Conservation (phyloP, 2,329 filamentous ascomycete species). For the Neonectria ditissima region DNA sequence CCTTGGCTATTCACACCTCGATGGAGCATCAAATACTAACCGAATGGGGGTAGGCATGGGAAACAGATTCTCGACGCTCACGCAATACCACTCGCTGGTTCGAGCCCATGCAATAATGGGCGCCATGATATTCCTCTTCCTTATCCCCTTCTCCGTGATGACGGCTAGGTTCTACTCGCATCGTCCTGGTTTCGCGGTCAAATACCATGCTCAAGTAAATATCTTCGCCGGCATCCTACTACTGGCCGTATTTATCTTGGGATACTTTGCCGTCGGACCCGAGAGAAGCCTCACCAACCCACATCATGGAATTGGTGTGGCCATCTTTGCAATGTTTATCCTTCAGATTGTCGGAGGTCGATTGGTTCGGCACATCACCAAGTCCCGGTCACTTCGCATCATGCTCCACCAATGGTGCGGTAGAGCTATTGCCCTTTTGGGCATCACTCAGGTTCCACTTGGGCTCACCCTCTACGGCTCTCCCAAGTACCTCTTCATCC, state of each 20-base stretch:
- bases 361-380: slow-evolving; percentile 66
- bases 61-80: slow-evolving; percentile 77
- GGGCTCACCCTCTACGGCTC: slow-evolving; percentile 94
- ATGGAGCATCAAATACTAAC: slow-evolving; percentile 27
- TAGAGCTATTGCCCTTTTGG: slow-evolving; percentile 80
- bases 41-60: slow-evolving; percentile 75
- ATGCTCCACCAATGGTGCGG: slow-evolving; percentile 92
- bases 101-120: slow-evolving; percentile 78
- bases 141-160: slow-evolving; percentile 81
- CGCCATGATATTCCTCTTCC: slow-evolving; percentile 77
- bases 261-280: slow-evolving; percentile 82
- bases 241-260: slow-evolving; percentile 79
- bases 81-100: slow-evolving; percentile 78
- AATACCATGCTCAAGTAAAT: slow-evolving; percentile 80
- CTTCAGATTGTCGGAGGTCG: slow-evolving; percentile 78
- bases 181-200: slow-evolving; percentile 70
- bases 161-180: slow-evolving; percentile 77
- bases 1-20: neutral
- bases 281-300: slow-evolving; percentile 80
- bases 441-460: slow-evolving; percentile 87
- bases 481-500: slow-evolving; percentile 83
- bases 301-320: slow-evolving; percentile 85
- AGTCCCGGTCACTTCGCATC: slow-evolving; percentile 62
- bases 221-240: slow-evolving; percentile 75
- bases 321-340: slow-evolving; percentile 79